A percentile compares a stretch with the other conserved stretches of the same genome.
Evolutionary conservation across 176 grass and related monocot genomes (phyloP).

Genomic region (Phyllostachys edulis): DNA sequence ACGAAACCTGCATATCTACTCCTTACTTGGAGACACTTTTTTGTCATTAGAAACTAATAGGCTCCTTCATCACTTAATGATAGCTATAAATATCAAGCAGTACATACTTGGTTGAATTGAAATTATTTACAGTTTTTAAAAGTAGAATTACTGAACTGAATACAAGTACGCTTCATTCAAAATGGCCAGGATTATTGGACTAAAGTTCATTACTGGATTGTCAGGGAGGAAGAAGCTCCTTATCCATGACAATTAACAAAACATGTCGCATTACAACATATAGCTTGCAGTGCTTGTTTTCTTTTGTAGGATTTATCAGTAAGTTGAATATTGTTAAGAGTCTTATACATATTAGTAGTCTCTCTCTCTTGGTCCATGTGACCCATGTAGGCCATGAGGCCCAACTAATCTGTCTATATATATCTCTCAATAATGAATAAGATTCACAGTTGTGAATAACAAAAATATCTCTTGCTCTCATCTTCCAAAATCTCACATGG

Average conservation of each 20-base stretch:
- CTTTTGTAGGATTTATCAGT: too few relatives aligned
- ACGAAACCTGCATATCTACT: background rate
- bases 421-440: too few relatives aligned
- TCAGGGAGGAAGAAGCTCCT: constrained; percentile 3
- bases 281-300: too few relatives aligned
- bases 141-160: background rate
- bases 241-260: background rate
- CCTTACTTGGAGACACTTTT: background rate
- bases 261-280: background rate
- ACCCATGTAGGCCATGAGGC: too few relatives aligned
- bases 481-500: too few relatives aligned
- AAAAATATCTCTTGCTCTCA: too few relatives aligned
- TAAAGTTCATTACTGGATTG: background rate
- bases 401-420: too few relatives aligned
- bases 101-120: background rate
- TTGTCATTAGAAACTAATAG: background rate
- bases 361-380: too few relatives aligned
- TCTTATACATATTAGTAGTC: too few relatives aligned
- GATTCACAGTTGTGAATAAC: too few relatives aligned
- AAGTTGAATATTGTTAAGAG: too few relatives aligned
- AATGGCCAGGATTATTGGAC: background rate
- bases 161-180: background rate
- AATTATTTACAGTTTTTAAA: background rate
- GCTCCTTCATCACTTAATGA: background rate
- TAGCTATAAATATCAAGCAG: background rate